Evolutionary conservation across 805 yeast genomes (phyloP), one percentile per base, ranked within the genome.

Genomic region (Myxozyma melibiosi): DNA sequence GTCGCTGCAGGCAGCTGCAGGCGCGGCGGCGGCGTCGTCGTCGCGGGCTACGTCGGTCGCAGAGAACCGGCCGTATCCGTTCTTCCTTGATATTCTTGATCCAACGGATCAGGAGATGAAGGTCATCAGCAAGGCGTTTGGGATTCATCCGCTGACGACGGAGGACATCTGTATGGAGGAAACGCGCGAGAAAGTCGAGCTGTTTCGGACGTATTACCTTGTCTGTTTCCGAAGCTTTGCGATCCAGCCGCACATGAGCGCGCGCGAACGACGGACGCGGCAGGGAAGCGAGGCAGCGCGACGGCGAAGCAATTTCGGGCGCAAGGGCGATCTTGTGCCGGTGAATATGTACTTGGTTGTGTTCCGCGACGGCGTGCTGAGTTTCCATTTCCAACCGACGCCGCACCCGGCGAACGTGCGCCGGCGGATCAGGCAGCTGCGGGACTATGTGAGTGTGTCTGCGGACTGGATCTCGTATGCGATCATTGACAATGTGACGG

Each of bases 391-490:
- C 72, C 85, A 90, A 8, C 92, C 97, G 11, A 90, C 97, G 0
- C 96, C 97, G 2, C 99, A 94, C 71, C 96, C 98, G 0, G 88
- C 90, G 47, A 94, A 94, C 68, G 99, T 94, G 31, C 82, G 99
- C 65, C 80, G 98, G 70, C 82, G 99, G 70, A 96, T 96, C 0
- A 78, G 99, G 55, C 74, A 94, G 62, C 77, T 92, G 61, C 79
- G 85, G 60, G 99, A 94, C 70, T 92, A 91, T 68, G 76, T 94
- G 60, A 89, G 88, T 1, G 96, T 94, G 4, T 83, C 92, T 2
- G 84, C 97, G 0, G 98, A 94, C 71, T 94, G 99, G 99, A 86
- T 94, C 44, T 92, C 97, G 1, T 94, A 94, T 73, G 98, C 98
- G 0, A 74, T 94, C 62, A 89, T 94, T 65, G 99, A 94, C 75